Evolutionary conservation across 2,329 filamentous ascomycete genomes (phyloP).

Genomic region (Tympanopsis confertula): DNA sequence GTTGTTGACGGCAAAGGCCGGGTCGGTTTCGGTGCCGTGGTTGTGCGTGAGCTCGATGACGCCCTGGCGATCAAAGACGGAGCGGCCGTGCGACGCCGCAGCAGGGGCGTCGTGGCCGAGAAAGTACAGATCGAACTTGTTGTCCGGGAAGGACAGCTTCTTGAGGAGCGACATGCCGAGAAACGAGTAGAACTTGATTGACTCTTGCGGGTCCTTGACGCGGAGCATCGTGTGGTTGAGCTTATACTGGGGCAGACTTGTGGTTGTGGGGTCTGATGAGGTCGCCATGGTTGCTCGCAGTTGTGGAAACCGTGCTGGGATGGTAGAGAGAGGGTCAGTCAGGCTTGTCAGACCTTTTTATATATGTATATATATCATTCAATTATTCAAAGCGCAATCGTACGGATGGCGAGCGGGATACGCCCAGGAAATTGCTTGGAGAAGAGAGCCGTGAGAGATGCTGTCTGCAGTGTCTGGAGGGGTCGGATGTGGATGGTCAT

Average conservation of each 20-base stretch:
- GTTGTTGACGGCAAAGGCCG: conserved; percentile 69
- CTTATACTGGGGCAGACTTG: too few relatives aligned
- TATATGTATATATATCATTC: neutral
- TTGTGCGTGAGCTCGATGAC: conserved; percentile 76
- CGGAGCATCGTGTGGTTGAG: conserved; percentile 56
- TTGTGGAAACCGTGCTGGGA: neutral
- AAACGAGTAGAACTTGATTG: conserved; percentile 89
- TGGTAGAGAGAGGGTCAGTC: neutral
- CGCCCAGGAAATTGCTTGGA: too few relatives aligned
- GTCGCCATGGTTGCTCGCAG: conserved; percentile 44
- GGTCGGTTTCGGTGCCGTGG: conserved; percentile 81
- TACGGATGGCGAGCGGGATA: too few relatives aligned
- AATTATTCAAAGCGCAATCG: too few relatives aligned
- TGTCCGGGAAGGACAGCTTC: conserved; percentile 71
- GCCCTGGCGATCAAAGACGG: conserved; percentile 71
- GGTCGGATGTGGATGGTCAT: too few relatives aligned
- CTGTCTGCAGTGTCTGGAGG: too few relatives aligned
- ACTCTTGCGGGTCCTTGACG: conserved; percentile 84
- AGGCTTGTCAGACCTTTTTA: neutral
- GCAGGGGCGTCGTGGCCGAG: conserved; percentile 72
- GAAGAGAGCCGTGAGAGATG: too few relatives aligned
- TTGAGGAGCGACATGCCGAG: conserved; percentile 78
- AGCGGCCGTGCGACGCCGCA: conserved; percentile 62
- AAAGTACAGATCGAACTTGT: conserved; percentile 93
- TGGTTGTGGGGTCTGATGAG: conserved; percentile 60